Evolutionary conservation across 2,329 filamentous ascomycete genomes (phyloP).

Genomic region (Hypoxylon sp.): DNA sequence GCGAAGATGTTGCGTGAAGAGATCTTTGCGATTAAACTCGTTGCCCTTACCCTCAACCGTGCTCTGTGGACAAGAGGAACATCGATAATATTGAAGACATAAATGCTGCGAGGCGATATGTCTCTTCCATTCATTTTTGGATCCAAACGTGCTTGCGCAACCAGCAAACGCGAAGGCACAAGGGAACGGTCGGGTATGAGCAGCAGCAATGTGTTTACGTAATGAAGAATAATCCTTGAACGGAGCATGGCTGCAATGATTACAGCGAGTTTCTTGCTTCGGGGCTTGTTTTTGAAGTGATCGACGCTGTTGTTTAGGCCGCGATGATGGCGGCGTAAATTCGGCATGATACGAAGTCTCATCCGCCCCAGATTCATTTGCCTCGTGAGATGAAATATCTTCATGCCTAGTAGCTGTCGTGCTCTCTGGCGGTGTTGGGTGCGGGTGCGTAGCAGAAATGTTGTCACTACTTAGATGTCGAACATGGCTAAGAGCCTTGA

Average conservation of each 20-base stretch:
- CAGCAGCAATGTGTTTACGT: slow-evolving; percentile 76
- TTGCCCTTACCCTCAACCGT: slow-evolving; percentile 62
- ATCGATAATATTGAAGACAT: slow-evolving; percentile 75
- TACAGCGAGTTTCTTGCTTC: slow-evolving; percentile 74
- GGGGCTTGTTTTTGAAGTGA: slow-evolving; percentile 63
- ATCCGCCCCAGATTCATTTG: slow-evolving; percentile 59
- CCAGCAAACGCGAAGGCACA: slow-evolving; percentile 90
- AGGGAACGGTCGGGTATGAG: slow-evolving; percentile 81
- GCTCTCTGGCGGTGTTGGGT: slow-evolving; percentile 47
- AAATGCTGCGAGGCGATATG: slow-evolving; percentile 94
- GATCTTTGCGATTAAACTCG: slow-evolving; percentile 93
- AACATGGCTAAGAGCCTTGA: slow-evolving; percentile 76
- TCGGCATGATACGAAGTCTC: slow-evolving; percentile 57
- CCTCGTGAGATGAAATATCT: slow-evolving; percentile 60
- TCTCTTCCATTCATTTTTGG: slow-evolving; percentile 98
- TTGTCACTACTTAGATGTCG: slow-evolving; percentile 67
- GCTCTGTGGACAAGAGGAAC: slow-evolving; percentile 70
- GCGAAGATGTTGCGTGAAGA: slow-evolving; percentile 94
- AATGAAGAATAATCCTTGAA: slow-evolving; percentile 78
- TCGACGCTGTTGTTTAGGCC: slow-evolving; percentile 62
- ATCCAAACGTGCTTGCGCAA: slow-evolving; percentile 86
- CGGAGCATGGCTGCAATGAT: slow-evolving; percentile 73
- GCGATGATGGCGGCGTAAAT: slow-evolving; percentile 56
- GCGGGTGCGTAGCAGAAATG: slow-evolving; percentile 43
- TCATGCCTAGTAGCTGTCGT: slow-evolving; percentile 57